Base-by-base conservation (phyloP, 2,329 filamentous ascomycete species). In the Aspergillus carbonarius region DNA sequence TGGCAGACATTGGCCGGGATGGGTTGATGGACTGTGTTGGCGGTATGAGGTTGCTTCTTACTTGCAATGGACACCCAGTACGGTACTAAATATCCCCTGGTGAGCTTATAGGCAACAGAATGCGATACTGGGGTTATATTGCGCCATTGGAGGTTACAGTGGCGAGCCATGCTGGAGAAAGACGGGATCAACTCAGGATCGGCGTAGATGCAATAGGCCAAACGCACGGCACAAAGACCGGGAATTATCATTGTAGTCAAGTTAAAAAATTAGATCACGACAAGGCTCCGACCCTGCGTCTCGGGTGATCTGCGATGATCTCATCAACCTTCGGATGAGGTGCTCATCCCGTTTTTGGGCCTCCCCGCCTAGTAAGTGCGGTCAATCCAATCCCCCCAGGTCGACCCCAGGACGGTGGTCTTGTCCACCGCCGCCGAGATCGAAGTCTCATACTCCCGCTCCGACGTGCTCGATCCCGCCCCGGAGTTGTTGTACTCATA, bases 401-500 rank as follows among this genome's bases (percentile, higher is more conserved):
- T 66, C 35, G 63, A 66, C 6, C 68, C 68, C 58, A 67, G 35
- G 27, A 67, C 68, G 1, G 66, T 72, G 34, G 42, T 59, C 62
- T 66, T 70, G 0, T 64, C 68, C 5, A 73, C 69, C 5, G 62
- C 62, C 4, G 62, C 66, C 4, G 60, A 63, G 40, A 70, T 71
- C 13, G 55, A 52, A 18, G 58, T 66, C 55, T 65, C 59, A 52
- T 68, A 70, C 44, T 56, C 12, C 13, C 70, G 57, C 0, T 25
- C 49, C 1, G 65, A 65, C 2, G 66, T 70, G 49, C 40, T 25
- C 5, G 68, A 59, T 15, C 71, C 70, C 27, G 63, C 68, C 0
- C 70, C 68, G 5, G 58, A 64, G 40, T 72, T 72, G 6, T 65
- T 66, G 52, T 58, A 69, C 53, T 74, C 72, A 56, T 73, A 70